These are phyloP conservation scores for Paratinospora sagittata DNA, from an alignment of 164 flowering plant species.

Conservation along the genomic window DNA sequence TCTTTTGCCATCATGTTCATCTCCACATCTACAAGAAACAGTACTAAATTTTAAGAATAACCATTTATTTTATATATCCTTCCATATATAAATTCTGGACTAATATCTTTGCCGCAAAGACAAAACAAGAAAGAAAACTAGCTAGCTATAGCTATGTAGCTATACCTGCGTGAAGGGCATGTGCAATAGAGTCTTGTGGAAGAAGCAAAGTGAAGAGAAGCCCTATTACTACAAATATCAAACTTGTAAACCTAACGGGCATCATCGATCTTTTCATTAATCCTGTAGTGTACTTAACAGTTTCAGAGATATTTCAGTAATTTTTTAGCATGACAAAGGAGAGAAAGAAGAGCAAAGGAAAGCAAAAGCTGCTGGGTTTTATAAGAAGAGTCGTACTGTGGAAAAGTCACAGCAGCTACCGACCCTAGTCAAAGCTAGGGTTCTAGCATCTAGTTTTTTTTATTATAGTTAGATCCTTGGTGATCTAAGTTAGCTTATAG, in stretches of 20 bases:
- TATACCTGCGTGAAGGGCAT: slow-evolving; percentile 15
- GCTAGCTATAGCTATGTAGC: slow-evolving; percentile 14
- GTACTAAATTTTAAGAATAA: neutral
- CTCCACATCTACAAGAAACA: slow-evolving; percentile 9
- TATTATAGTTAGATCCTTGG: slow-evolving; percentile 15
- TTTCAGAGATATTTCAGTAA: slow-evolving; percentile 1
- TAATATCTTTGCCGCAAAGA: neutral
- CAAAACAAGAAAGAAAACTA: slow-evolving; percentile 9
- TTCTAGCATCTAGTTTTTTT: slow-evolving; percentile 19
- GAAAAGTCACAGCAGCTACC: too few relatives aligned
- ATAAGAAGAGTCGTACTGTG: slow-evolving; percentile 16
- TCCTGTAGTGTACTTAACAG: slow-evolving; percentile 1
- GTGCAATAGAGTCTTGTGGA: slow-evolving; percentile 18
- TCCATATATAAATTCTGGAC: neutral
- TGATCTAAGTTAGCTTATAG: slow-evolving; percentile 18
- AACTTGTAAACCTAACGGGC: slow-evolving; percentile 21
- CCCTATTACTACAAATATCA: slow-evolving; percentile 20
- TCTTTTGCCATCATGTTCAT: slow-evolving; percentile 1
- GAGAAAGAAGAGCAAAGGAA: slow-evolving; percentile 21
- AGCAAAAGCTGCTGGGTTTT: slow-evolving; percentile 19
- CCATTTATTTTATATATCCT: neutral
- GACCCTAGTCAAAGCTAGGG: slow-evolving; percentile 40
- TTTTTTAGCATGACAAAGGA: slow-evolving; percentile 16
- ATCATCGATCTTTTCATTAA: slow-evolving; percentile 28
- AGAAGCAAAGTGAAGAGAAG: slow-evolving; percentile 31